Percentiles rank a stretch among this genome's conserved stretches.
Conservation (phyloP, 2,329 filamentous ascomycete species). For the Penicillium sp. region DNA sequence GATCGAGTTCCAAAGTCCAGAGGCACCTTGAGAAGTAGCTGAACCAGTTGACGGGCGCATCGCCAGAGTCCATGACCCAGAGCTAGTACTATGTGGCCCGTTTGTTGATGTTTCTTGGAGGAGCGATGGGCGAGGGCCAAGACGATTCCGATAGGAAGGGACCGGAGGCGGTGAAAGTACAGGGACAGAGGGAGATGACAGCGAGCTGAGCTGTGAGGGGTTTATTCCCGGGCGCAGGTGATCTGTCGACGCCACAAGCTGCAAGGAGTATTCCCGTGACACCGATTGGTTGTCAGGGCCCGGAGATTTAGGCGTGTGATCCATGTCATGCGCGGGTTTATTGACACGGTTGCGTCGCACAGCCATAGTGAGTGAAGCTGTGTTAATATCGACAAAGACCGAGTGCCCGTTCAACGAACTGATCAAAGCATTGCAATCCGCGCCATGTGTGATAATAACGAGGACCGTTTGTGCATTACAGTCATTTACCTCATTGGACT, state of each 20-base stretch:
- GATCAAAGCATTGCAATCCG: conserved; percentile 92
- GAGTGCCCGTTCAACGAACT: conserved; percentile 89
- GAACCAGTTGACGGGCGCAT: conserved; percentile 22
- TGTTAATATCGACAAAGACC: conserved; percentile 82
- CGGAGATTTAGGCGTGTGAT: conserved; percentile 5
- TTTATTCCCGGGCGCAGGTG: conserved; percentile 54
- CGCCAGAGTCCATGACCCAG: conserved; percentile 24
- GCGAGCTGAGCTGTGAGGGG: conserved; percentile 26
- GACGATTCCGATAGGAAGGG: conserved; percentile 34
- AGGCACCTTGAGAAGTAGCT: conserved; percentile 19
- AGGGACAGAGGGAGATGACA: conserved; percentile 23
- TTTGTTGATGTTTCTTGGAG: conserved; percentile 28
- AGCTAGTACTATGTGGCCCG: conserved; percentile 17
- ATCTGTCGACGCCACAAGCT: conserved; percentile 59
- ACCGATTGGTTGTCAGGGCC: conserved; percentile 30
- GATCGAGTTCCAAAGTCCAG: conserved; percentile 39
- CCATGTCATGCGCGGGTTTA: conserved; percentile 7
- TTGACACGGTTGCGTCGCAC: conserved; percentile 52
- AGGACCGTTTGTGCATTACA: conserved; percentile 74
- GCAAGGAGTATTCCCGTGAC: conserved; percentile 57
- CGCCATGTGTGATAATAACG: conserved; percentile 87
- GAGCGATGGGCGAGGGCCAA: conserved; percentile 26
- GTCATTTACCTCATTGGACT: conserved; percentile 36
- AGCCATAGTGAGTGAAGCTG: conserved; percentile 90
- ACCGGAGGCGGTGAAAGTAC: conserved; percentile 23